Evolutionary conservation across 305 asterid species (phyloP), one percentile per base, ranked within the genome.

Genomic region (Caryopteris hybrid): DNA sequence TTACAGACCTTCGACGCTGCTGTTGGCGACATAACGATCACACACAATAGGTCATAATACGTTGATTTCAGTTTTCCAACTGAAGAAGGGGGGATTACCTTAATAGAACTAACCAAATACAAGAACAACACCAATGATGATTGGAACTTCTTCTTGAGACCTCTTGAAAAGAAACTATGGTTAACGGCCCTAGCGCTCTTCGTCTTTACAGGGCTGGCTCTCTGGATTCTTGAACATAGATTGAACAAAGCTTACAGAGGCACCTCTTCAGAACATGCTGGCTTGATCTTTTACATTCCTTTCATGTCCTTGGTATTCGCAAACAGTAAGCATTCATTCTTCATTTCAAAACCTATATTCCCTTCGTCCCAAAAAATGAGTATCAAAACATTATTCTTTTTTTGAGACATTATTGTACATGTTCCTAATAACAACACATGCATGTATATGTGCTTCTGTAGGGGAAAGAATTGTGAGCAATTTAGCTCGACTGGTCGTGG

Each of bases 141-240:
- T 73, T 33, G n/a, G n/a, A n/a, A n/a, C n/a, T n/a, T 66, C 33
- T 78, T 81, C 79, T 60, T 75, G 67, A 63, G 52, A 71, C 84
- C 84, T 36, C 75, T 81, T 6, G 61, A 39, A 10, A 61, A 45
- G 34, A 53, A 76, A 11, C 66, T 81, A 8, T 81, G 81, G 81
- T 25, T 78, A 29, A 66, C 81, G 41, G 67, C 81, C 12, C 72
- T 78, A 41, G 83, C 71, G 6, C 67, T 81, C 17, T 66, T 78
- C 50, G 22, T 78, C 4, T 64, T 75, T 8, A 81, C 86, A 3
- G 81, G 79, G 3, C 25, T 66, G 29, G 72, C 78, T 33, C 66
- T 81, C 21, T 81, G 81, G 86, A 61, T 81, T 50, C 83, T 81
- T 21, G 86, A 81, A 54, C 86, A 76, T 34, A 72, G 74, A 46